Evolutionary conservation across 2,329 filamentous ascomycete genomes (phyloP).

Genomic region (Apiospora phragmitis): DNA sequence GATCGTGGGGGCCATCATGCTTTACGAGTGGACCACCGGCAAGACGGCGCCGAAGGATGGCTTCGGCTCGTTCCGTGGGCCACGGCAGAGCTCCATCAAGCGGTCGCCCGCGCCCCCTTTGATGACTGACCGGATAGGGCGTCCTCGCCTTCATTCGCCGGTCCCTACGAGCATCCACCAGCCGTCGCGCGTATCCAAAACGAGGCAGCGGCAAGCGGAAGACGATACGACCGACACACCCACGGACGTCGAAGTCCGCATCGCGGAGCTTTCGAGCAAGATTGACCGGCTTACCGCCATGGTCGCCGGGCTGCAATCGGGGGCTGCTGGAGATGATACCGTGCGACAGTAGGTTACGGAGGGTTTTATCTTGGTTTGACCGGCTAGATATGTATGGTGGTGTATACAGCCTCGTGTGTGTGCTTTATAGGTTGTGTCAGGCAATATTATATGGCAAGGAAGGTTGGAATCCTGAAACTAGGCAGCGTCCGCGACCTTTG

Average conservation of each 20-base stretch:
- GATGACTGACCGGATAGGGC: slow-evolving; percentile 16
- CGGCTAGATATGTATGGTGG: no score
- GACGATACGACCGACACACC: slow-evolving; percentile 39
- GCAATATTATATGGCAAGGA: not conserved
- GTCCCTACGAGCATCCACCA: slow-evolving; percentile 23
- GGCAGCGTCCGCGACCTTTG: not conserved
- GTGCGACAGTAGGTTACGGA: slow-evolving; percentile 19
- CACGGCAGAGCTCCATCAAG: slow-evolving; percentile 30
- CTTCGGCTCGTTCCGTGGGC: slow-evolving; percentile 51
- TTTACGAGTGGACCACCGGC: slow-evolving; percentile 59
- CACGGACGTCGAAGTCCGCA: slow-evolving; percentile 48
- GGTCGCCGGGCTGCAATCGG: slow-evolving; percentile 49
- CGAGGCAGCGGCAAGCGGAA: slow-evolving; percentile 24
- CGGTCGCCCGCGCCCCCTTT: slow-evolving; percentile 24
- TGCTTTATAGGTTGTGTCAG: no score
- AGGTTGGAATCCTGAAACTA: not conserved
- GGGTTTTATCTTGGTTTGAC: not conserved
- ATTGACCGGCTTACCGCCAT: slow-evolving; percentile 59
- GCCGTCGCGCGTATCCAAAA: slow-evolving; percentile 16
- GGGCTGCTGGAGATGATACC: slow-evolving; percentile 19
- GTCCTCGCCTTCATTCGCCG: slow-evolving; percentile 25
- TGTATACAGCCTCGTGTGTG: not conserved
- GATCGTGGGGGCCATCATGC: slow-evolving; percentile 67
- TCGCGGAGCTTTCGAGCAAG: slow-evolving; percentile 56
- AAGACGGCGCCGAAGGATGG: slow-evolving; percentile 40